phyloP scores from a whole-genome alignment of 495 filamentous ascomycete species.

The Staphylotrichum tortipilum region DNA sequence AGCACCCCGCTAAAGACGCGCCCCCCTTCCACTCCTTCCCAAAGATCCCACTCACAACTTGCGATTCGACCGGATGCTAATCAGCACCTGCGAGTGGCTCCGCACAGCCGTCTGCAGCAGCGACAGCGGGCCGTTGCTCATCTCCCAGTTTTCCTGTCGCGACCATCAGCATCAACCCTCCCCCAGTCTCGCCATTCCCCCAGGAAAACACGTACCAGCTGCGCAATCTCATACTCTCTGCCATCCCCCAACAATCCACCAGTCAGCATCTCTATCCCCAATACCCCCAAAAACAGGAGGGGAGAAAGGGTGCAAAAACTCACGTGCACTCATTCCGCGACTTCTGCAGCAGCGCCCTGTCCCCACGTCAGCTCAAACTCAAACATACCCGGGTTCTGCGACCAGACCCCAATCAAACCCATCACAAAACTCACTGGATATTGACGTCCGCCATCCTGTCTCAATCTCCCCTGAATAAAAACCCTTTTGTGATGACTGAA shows the following conservation, averaged over 20 bases:
- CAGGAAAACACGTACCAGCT: conserved; percentile 13
- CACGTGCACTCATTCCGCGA: conserved; percentile 26
- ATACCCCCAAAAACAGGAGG: neutral
- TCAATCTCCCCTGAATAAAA: too few relatives aligned
- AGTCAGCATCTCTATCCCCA: neutral
- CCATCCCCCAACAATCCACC: neutral
- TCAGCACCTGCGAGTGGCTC: conserved; percentile 79
- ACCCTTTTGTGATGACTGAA: too few relatives aligned
- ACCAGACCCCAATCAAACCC: too few relatives aligned
- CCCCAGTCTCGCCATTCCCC: neutral
- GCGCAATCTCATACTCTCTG: conserved; percentile 25
- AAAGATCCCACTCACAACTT: conserved; percentile 44
- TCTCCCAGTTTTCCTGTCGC: conserved; percentile 24
- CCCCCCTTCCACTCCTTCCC: neutral
- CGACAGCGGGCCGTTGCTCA: conserved; percentile 40
- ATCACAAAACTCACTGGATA: conserved; percentile 20
- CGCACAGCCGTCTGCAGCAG: conserved; percentile 89
- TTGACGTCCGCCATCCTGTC: conserved; percentile 24
- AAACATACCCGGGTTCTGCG: too few relatives aligned
- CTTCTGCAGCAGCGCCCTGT: conserved; percentile 23
- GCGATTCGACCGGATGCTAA: conserved; percentile 85
- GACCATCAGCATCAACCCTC: neutral
- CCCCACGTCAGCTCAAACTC: neutral
- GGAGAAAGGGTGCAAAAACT: conserved; percentile 4
- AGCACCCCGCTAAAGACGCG: neutral